These are phyloP conservation scores for Vitis rupestris DNA, from an alignment of 164 flowering plant genomes.

Conservation along the genomic window DNA sequence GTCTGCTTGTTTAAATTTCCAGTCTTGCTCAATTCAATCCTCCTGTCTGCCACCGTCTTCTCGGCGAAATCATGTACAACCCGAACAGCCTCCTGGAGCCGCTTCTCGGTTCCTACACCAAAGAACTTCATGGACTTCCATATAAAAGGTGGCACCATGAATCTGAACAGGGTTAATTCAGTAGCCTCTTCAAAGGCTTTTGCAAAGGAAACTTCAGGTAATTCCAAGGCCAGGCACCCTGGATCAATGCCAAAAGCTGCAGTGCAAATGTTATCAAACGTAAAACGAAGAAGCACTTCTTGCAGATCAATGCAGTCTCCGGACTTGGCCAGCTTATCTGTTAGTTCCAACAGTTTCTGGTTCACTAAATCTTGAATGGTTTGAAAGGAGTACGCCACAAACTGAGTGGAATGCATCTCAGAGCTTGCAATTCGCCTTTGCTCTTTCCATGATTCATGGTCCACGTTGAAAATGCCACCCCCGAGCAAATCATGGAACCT, in stretches of 20 bases:
- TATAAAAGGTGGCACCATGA: slow-evolving; percentile 49
- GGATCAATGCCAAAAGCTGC: slow-evolving; percentile 67
- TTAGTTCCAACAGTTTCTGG: slow-evolving; percentile 38
- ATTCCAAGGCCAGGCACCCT: slow-evolving; percentile 39
- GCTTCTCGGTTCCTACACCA: slow-evolving; percentile 30
- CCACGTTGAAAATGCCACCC: slow-evolving; percentile 75
- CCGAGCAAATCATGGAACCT: slow-evolving; percentile 67
- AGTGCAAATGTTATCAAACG: slow-evolving; percentile 68
- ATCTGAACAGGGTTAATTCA: slow-evolving; percentile 42
- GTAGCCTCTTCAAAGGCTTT: slow-evolving; percentile 74
- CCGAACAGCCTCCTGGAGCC: slow-evolving; percentile 25
- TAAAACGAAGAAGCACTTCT: slow-evolving; percentile 58
- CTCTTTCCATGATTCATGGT: slow-evolving; percentile 56
- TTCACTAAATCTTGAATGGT: slow-evolving; percentile 44
- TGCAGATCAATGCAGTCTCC: slow-evolving; percentile 49
- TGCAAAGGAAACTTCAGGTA: slow-evolving; percentile 57
- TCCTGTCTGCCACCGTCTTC: slow-evolving; percentile 38
- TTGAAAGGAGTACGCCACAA: slow-evolving; percentile 38
- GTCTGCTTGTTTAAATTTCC: slow-evolving; percentile 10
- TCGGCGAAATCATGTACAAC: slow-evolving; percentile 50
- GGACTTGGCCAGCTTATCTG: slow-evolving; percentile 24
- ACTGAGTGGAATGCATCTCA: slow-evolving; percentile 58
- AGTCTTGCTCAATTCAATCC: slow-evolving; percentile 20
- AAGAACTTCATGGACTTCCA: slow-evolving; percentile 51
- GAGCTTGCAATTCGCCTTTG: slow-evolving; percentile 50